These are phyloP conservation scores for Pharnaceum exiguum DNA, from an alignment of 148 eudicot genomes.

Conservation along the genomic window DNA sequence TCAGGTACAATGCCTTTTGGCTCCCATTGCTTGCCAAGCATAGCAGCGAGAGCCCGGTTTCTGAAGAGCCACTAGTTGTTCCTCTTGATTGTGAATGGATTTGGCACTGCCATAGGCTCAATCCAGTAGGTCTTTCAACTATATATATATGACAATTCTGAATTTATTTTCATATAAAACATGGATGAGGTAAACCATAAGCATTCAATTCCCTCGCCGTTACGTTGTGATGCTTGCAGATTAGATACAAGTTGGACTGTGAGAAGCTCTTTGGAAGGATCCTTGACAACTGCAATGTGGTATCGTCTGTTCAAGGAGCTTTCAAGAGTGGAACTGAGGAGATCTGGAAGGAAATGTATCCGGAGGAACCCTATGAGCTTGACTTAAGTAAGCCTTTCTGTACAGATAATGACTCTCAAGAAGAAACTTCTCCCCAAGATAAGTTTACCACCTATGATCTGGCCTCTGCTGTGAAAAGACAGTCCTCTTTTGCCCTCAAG, in stretches of 20 bases:
- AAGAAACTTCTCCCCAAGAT: slow-evolving; percentile 20
- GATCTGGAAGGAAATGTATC: slow-evolving; percentile 65
- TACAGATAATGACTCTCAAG: slow-evolving; percentile 19
- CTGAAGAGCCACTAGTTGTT: slow-evolving; percentile 72
- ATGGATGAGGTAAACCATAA: slow-evolving; percentile 16
- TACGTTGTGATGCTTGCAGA: slow-evolving; percentile 37
- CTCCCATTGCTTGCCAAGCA: slow-evolving; percentile 89
- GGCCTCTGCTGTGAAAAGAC: slow-evolving; percentile 70
- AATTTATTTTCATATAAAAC: background rate
- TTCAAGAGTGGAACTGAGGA: slow-evolving; percentile 43
- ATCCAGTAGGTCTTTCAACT: slow-evolving; percentile 55
- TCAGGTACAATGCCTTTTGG: slow-evolving; percentile 48
- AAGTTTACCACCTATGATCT: slow-evolving; percentile 75
- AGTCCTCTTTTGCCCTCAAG: slow-evolving; percentile 76
- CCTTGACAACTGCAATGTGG: slow-evolving; percentile 60
- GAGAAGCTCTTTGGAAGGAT: slow-evolving; percentile 63
- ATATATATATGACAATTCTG: background rate
- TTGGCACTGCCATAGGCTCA: slow-evolving; percentile 98
- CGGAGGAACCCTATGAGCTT: slow-evolving; percentile 68
- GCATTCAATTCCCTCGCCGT: slow-evolving; percentile 1
- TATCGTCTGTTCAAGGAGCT: slow-evolving; percentile 60
- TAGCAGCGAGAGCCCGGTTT: slow-evolving; percentile 34
- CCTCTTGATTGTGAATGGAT: slow-evolving; percentile 99
- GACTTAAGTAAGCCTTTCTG: slow-evolving; percentile 19
- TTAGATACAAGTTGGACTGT: slow-evolving; percentile 79